Conservation (phyloP, 2,329 filamentous ascomycete species). For the Macrophomina tecta region DNA sequence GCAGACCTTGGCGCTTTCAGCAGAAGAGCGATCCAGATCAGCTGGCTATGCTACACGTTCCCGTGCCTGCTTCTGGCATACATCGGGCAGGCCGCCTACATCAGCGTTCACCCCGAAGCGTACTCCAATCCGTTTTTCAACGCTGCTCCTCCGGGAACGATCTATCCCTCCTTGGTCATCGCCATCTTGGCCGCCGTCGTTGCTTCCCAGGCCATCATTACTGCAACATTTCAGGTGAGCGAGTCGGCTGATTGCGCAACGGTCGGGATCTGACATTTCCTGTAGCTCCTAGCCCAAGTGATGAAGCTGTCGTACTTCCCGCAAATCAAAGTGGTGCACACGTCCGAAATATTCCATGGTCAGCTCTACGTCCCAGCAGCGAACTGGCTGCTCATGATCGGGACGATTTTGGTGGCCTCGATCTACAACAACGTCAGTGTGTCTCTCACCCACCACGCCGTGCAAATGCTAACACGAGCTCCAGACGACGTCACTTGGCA, state of each 20-base stretch:
- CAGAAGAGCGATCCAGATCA: slow-evolving; percentile 69
- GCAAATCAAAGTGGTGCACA: slow-evolving; percentile 75
- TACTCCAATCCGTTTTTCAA: slow-evolving; percentile 78
- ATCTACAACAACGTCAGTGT: slow-evolving; percentile 70
- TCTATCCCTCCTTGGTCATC: slow-evolving; percentile 72
- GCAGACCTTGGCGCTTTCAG: slow-evolving; percentile 77
- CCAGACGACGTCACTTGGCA: slow-evolving; percentile 31
- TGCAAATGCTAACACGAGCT: neutral
- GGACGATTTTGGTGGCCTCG: slow-evolving; percentile 74
- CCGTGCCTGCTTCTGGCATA: slow-evolving; percentile 72
- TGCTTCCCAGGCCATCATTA: slow-evolving; percentile 76
- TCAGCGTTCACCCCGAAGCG: slow-evolving; percentile 64
- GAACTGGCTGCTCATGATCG: slow-evolving; percentile 79
- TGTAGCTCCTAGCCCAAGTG: slow-evolving; percentile 68
- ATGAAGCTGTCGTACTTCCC: slow-evolving; percentile 78
- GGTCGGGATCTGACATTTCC: no score
- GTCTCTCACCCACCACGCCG: neutral
- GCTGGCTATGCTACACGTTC: slow-evolving; percentile 71
- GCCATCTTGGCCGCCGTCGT: slow-evolving; percentile 75
- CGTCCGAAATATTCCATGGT: slow-evolving; percentile 71
- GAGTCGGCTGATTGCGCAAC: no score
- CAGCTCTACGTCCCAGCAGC: slow-evolving; percentile 78
- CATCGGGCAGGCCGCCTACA: slow-evolving; percentile 76
- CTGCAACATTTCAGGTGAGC: neutral
- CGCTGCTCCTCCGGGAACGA: slow-evolving; percentile 68